Percentiles rank a stretch among this genome's conserved stretches.
Conservation (phyloP, 2,329 filamentous ascomycete genomes). For the Diaporthe caulivora region DNA sequence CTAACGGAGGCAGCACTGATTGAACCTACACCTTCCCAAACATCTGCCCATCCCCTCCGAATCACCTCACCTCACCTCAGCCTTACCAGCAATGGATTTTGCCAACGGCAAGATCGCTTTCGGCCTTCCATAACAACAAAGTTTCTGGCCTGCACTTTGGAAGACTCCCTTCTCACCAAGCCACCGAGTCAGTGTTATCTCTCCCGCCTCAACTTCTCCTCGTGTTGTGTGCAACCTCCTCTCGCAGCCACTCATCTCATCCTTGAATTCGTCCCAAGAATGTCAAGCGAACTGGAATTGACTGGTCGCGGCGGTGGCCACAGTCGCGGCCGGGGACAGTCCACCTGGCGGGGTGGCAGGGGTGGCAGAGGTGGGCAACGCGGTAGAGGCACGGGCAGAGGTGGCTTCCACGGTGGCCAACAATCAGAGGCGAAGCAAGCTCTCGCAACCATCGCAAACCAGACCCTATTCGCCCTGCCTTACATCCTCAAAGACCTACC, state of each 20-base stretch:
- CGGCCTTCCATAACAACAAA: background rate
- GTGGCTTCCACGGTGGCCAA: background rate
- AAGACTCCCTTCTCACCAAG: background rate
- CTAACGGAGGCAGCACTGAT: conserved; percentile 34
- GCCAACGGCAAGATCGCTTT: background rate
- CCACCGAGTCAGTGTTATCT: background rate
- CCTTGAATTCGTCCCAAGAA: background rate
- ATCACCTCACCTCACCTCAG: background rate
- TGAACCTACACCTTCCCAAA: conserved; percentile 13
- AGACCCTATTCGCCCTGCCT: conserved; percentile 62
- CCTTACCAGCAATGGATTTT: background rate
- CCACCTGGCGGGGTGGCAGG: conserved; percentile 24
- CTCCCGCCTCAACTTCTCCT: background rate
- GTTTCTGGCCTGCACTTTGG: background rate
- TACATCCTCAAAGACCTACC: conserved; percentile 59
- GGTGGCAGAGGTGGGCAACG: background rate
- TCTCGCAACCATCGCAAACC: conserved; percentile 58
- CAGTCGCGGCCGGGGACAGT: conserved; percentile 11
- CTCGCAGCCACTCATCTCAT: background rate
- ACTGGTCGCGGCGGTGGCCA: background rate
- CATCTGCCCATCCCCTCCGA: background rate
- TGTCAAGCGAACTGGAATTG: conserved; percentile 14
- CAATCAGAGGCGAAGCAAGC: conserved; percentile 32
- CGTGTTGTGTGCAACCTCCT: background rate
- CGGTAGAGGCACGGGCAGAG: conserved; percentile 49